Evolutionary conservation across 768 basidiomycete genomes (phyloP), one percentile per base, ranked within the genome.

Genomic region (Collybia nuda): DNA sequence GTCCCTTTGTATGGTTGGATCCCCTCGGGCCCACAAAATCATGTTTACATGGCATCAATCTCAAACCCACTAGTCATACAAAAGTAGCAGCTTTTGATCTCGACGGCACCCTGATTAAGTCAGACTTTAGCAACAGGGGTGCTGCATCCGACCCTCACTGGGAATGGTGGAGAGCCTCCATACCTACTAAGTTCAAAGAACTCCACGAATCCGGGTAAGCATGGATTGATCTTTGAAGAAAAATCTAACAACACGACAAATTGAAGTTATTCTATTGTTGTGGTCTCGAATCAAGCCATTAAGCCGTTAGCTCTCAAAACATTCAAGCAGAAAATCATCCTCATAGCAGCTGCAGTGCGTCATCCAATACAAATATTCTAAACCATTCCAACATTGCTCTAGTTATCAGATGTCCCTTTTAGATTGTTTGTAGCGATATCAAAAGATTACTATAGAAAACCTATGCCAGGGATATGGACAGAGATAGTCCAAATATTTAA

Each of bases 391-490:
- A 14, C 35, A 19, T 29, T 42, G 14, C 15, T 15, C 12, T 60
- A 93, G 91, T 66, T 93, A n/a, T 76, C 82, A 0, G 71, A 79
- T 15, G 72, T 90, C 0, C 91, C 93, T 0, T 87, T 97, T 59
- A 82, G 80, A 39, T 56, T 96, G 29, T 78, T 93, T 49, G 93
- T 89, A 6, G 93, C 93, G 0, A 82, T 78, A 1, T 81, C 76
- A 5, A 83, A 77, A 55, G 93, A 96, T 58, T 75, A 75, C 26
- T 91, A 81, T 58, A 75, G 94, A 14, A 97, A 97, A 66, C 94
- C 94, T 3, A 86, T 90, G 75, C 82, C 81, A 9, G 92, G 92
- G 2, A 93, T 95, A 79, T 96, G 87, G 85, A 72, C 79, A 50
- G 84, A 85, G 54, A 67, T 95, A 40, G 80, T 85, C 57, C 72